A percentile compares a stretch with the other conserved stretches of the same genome.
phyloP scores from a whole-genome alignment of 148 eudicot genomes.

The Pharnaceum exiguum region DNA sequence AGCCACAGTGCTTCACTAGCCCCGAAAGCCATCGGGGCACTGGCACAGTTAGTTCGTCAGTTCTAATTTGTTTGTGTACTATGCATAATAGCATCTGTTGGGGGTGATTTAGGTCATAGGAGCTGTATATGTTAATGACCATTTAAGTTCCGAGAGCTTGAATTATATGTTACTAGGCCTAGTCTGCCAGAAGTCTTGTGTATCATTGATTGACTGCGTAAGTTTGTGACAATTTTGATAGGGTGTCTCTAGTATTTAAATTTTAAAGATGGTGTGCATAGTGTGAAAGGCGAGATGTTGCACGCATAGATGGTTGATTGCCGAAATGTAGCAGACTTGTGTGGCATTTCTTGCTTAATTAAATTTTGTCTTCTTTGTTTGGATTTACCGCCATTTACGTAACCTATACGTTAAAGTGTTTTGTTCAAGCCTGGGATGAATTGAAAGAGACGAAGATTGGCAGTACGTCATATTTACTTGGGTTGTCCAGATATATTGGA shows the following conservation, averaged over 20 bases:
- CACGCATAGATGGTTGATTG: slow-evolving; percentile 11
- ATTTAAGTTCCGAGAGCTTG: slow-evolving; percentile 26
- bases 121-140: slow-evolving; percentile 19
- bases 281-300: slow-evolving; percentile 12
- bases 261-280: slow-evolving; percentile 22
- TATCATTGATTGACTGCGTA: slow-evolving; percentile 13
- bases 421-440: too few species aligned
- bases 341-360: slow-evolving; percentile 7
- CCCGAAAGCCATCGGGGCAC: slow-evolving; percentile 27
- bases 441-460: too few species aligned
- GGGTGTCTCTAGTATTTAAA: slow-evolving; percentile 20
- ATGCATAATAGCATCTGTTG: slow-evolving; percentile 15
- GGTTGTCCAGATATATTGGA: too few species aligned
- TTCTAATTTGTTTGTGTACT: slow-evolving; percentile 21
- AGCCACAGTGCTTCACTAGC: slow-evolving; percentile 21
- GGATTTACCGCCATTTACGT: too few species aligned
- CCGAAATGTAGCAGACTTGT: slow-evolving; percentile 5
- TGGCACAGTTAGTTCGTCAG: slow-evolving; percentile 15
- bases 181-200: slow-evolving; percentile 9
- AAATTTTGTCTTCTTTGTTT: too few species aligned
- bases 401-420: too few species aligned
- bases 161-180: slow-evolving; percentile 26
- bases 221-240: slow-evolving; percentile 27
- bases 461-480: too few species aligned
- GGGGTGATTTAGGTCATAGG: slow-evolving; percentile 15